These are phyloP conservation scores for Lactarius tabidus DNA, from an alignment of 768 basidiomycete species.

Conservation along the genomic window DNA sequence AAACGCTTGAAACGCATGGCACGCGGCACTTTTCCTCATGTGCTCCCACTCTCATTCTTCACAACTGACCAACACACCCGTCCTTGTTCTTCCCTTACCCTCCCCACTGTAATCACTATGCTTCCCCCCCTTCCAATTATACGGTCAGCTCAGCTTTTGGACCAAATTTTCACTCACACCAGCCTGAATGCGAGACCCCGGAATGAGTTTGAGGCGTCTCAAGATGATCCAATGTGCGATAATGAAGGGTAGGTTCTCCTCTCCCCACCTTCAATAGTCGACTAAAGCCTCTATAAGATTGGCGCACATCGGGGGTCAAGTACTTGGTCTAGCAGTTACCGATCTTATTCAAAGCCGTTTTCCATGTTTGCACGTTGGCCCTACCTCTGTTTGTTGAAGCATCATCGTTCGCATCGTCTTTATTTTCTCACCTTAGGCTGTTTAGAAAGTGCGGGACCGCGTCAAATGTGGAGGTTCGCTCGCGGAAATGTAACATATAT, in stretches of 20 bases:
- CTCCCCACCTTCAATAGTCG: background rate
- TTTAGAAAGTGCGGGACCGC: constrained; percentile 13
- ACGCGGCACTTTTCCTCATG: background rate
- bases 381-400: constrained; percentile 9
- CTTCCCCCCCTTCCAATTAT: constrained; percentile 6
- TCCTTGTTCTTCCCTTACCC: background rate
- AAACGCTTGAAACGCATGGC: constrained; percentile 2
- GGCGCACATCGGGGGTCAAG: constrained; percentile 13
- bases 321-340: constrained; percentile 8
- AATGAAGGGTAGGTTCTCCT: background rate
- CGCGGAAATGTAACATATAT: constrained; percentile 6
- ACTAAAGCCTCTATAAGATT: constrained; percentile 1
- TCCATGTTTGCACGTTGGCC: constrained; percentile 8
- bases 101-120: no score
- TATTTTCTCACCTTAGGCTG: background rate
- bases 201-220: background rate
- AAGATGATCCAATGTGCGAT: background rate
- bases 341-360: constrained; percentile 9
- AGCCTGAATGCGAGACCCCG: background rate
- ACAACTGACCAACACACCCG: background rate
- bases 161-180: constrained; percentile 8
- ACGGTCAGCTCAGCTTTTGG: background rate
- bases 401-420: background rate
- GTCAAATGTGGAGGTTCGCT: background rate
- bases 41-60: background rate